A percentile compares a stretch with the other conserved stretches of the same genome.
Conservation (phyloP, 345 rosid species). For the Hypericum perforatum region DNA sequence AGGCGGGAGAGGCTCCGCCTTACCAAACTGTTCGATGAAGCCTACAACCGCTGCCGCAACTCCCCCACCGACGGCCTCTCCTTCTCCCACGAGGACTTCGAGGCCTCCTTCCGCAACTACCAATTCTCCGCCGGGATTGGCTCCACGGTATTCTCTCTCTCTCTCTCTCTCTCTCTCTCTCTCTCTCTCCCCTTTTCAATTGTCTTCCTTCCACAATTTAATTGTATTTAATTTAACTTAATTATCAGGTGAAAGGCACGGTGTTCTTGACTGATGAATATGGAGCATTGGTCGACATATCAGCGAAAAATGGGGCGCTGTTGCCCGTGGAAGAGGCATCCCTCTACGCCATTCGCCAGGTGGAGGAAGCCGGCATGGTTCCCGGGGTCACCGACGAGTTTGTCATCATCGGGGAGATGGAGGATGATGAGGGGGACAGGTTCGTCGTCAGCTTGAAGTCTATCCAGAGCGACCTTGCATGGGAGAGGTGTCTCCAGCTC, state of each 20-base stretch:
- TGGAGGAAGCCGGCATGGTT: conserved; percentile 75
- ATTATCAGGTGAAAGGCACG: conserved; percentile 69
- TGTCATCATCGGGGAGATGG: conserved; percentile 70
- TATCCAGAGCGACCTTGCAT: conserved; percentile 73
- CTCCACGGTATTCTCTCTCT: conserved; percentile 39
- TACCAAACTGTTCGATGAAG: conserved; percentile 75
- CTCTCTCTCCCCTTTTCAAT: background rate
- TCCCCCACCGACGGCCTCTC: conserved; percentile 77
- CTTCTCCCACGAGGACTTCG: conserved; percentile 62
- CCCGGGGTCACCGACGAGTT: conserved; percentile 80
- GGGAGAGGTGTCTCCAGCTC: conserved; percentile 97
- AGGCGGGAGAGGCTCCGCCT: conserved; percentile 39
- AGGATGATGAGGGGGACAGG: conserved; percentile 78
- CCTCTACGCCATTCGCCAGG: conserved; percentile 58
- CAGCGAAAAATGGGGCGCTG: conserved; percentile 75
- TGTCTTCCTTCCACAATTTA: too few species aligned
- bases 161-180: background rate
- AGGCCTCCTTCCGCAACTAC: conserved; percentile 54
- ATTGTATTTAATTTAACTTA: too few species aligned
- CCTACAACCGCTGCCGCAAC: conserved; percentile 82
- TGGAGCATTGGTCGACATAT: conserved; percentile 82
- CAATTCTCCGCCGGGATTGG: conserved; percentile 82
- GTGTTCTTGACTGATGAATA: conserved; percentile 57
- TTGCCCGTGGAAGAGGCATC: conserved; percentile 76
- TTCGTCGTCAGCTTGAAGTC: conserved; percentile 64